phyloP scores from a whole-genome alignment of 305 asterid genomes.

The Fraxinus greggii region DNA sequence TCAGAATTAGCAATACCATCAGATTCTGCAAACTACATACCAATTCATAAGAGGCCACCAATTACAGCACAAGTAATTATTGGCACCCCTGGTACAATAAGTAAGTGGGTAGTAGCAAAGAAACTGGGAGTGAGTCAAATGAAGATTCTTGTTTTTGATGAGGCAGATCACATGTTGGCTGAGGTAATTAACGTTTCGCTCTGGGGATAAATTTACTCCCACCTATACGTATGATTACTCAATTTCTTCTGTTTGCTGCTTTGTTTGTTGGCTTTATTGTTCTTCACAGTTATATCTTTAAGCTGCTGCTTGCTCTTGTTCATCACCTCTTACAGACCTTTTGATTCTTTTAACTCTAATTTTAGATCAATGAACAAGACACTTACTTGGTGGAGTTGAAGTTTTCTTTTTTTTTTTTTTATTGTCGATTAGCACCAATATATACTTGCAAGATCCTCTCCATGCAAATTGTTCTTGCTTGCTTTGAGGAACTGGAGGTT shows the following conservation, averaged over 20 bases:
- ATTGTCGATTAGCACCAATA: background rate
- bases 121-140: constrained; percentile 67
- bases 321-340: background rate
- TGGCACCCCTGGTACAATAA: constrained; percentile 93
- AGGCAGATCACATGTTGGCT: constrained; percentile 95
- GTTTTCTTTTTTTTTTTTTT: background rate
- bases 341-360: constrained; percentile 8
- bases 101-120: constrained; percentile 57
- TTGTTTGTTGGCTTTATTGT: background rate
- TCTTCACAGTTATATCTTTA: background rate
- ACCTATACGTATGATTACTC: background rate
- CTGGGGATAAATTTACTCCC: constrained; percentile 11
- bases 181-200: constrained; percentile 47
- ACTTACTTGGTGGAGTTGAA: background rate
- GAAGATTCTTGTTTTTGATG: constrained; percentile 94
- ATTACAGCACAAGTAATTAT: constrained; percentile 74
- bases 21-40: constrained; percentile 47
- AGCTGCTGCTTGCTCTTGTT: background rate
- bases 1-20: constrained; percentile 73
- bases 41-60: constrained; percentile 53
- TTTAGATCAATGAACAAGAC: background rate
- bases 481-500: background rate
- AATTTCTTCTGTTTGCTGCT: background rate
- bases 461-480: background rate
- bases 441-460: background rate